Conservation (phyloP, 495 filamentous ascomycete genomes). For the Hypoxylon perforatum region DNA sequence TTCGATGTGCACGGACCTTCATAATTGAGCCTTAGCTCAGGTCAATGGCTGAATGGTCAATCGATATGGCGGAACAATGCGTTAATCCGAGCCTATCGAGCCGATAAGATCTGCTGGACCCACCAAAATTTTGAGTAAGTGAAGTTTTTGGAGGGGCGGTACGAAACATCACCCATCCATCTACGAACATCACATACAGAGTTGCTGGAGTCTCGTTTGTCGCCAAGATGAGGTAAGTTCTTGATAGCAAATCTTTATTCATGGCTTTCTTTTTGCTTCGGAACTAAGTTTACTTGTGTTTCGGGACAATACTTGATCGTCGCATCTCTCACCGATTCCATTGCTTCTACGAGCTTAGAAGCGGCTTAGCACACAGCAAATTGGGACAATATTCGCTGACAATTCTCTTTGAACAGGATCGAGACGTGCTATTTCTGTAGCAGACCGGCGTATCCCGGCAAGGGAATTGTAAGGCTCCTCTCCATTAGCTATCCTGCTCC, state of each 20-base stretch:
- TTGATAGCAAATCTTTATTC: background rate
- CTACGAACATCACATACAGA: conserved; percentile 17
- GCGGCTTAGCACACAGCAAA: background rate
- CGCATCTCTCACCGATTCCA: background rate
- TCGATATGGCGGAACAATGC: background rate
- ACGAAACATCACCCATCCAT: conserved; percentile 19
- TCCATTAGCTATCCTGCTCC: conserved; percentile 62
- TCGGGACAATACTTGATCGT: too few relatives aligned
- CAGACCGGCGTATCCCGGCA: conserved; percentile 83
- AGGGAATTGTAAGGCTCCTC: conserved; percentile 70
- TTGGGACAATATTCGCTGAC: conserved; percentile 22
- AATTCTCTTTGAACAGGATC: conserved; percentile 51
- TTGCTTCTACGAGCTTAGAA: background rate
- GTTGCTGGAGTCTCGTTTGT: conserved; percentile 11
- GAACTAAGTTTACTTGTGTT: too few relatives aligned
- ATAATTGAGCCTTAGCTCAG: background rate
- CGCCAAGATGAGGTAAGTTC: conserved; percentile 56
- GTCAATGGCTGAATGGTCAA: conserved; percentile 21
- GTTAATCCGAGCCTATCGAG: conserved; percentile 47
- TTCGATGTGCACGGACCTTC: conserved; percentile 29
- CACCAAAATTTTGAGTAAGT: conserved; percentile 27
- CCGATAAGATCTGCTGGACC: conserved; percentile 17
- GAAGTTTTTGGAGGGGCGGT: conserved; percentile 41
- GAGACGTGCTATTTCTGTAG: conserved; percentile 95
- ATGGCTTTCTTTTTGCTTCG: background rate